A percentile compares a stretch with the other conserved stretches of the same genome.
Conservation (phyloP, 73 alveolate genomes). For the Breviolum minutum region DNA sequence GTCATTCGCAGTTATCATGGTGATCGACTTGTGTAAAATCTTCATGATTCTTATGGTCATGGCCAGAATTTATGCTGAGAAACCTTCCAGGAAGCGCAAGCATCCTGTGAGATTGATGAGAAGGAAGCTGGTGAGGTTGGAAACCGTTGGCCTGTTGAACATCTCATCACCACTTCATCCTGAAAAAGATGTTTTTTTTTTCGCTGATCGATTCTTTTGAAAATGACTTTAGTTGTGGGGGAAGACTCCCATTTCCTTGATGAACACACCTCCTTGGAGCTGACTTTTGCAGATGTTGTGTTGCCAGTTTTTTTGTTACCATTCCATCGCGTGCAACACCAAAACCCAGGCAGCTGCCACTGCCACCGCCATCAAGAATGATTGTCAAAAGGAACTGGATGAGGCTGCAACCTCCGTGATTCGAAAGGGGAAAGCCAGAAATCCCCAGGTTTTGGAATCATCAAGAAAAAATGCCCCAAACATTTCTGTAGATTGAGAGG, state of each 20-base stretch:
- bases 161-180: neutral
- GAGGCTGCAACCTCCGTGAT: constrained; percentile 72
- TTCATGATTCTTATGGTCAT: too few species aligned
- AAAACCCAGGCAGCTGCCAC: constrained; percentile 42
- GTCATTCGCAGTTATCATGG: too few species aligned
- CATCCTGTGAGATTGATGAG: constrained; percentile 66
- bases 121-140: constrained; percentile 82
- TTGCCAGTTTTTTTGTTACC: neutral
- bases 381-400: constrained; percentile 97
- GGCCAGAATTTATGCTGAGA: too few species aligned
- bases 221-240: too few species aligned
- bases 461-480: neutral
- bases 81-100: constrained; percentile 36
- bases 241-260: too few species aligned
- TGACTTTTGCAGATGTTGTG: neutral
- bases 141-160: neutral
- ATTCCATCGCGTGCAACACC: neutral
- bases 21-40: too few species aligned
- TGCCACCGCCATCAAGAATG: constrained; percentile 93
- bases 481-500: neutral
- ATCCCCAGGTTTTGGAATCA: neutral
- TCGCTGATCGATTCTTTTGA: too few species aligned
- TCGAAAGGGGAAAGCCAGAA: too few species aligned
- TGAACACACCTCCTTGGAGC: neutral
- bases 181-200: too few species aligned